A percentile compares a stretch with the other conserved stretches of the same genome.
Evolutionary conservation across 495 filamentous ascomycete species (phyloP).

Genomic region (Elaphomyces granulatus): DNA sequence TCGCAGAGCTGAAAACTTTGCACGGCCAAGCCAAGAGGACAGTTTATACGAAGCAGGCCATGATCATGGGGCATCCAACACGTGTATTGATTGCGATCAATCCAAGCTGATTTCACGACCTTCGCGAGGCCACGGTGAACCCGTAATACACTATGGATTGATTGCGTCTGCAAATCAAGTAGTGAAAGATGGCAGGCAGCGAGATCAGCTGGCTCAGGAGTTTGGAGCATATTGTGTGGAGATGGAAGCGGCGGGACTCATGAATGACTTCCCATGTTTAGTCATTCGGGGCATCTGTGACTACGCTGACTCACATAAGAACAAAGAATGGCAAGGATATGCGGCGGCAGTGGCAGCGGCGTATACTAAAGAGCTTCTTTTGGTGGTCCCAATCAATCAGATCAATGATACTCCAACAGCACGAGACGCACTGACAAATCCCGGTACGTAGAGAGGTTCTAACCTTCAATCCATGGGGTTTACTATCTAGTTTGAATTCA

Average conservation of each 20-base stretch:
- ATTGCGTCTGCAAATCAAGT: constrained; percentile 29
- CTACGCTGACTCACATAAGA: constrained; percentile 19
- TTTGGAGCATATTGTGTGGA: constrained; percentile 12
- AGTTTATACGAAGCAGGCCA: constrained; percentile 16
- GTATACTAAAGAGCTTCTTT: constrained; percentile 11
- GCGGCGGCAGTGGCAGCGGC: constrained; percentile 17
- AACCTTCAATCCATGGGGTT: constrained; percentile 6
- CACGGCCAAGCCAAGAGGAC: constrained; percentile 12
- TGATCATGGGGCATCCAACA: constrained; percentile 11
- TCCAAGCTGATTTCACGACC: constrained; percentile 6
- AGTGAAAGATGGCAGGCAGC: constrained; percentile 17
- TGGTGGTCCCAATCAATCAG: constrained; percentile 1
- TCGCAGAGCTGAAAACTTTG: constrained; percentile 7
- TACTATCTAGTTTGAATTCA: constrained; percentile 5
- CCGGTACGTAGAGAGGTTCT: no score
- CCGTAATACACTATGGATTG: constrained; percentile 25
- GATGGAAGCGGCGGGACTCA: constrained; percentile 23
- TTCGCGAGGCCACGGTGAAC: constrained; percentile 5
- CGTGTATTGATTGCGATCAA: constrained; percentile 11
- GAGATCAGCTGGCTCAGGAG: constrained; percentile 18
- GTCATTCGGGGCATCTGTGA: constrained; percentile 18
- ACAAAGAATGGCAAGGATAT: constrained; percentile 15
- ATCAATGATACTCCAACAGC: constrained; percentile 3
- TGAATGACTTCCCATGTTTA: constrained; percentile 12
- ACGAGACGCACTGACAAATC: no score